Evolutionary conservation across 257 asterid species (phyloP).

Genomic region (Solanum sparsipilum): DNA sequence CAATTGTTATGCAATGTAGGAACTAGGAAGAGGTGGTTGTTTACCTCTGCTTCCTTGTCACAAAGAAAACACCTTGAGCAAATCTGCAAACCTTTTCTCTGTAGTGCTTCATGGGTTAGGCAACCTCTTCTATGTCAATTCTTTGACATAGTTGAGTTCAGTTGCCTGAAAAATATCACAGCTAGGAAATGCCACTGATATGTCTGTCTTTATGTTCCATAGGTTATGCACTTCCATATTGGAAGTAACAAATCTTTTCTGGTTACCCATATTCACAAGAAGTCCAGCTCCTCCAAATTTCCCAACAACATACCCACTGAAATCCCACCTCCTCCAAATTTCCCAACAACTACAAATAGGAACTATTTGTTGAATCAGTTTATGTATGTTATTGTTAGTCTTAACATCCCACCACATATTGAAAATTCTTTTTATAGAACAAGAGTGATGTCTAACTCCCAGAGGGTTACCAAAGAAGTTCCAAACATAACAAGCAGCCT

Average conservation of each 20-base stretch:
- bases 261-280: background rate
- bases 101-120: background rate
- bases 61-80: background rate
- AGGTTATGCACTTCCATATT: background rate
- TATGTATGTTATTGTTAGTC: background rate
- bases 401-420: background rate
- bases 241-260: background rate
- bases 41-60: background rate
- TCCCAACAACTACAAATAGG: background rate
- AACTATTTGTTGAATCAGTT: background rate
- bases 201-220: background rate
- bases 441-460: background rate
- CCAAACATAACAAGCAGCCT: background rate
- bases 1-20: background rate
- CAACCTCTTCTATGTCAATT: background rate
- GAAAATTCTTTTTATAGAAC: background rate
- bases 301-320: background rate
- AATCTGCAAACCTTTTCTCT: background rate
- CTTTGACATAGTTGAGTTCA: background rate
- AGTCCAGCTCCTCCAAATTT: background rate
- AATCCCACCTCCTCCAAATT: background rate
- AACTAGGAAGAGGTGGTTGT: background rate
- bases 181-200: background rate
- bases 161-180: background rate
- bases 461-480: background rate